These are phyloP conservation scores for Leishmania braziliensis DNA, from an alignment of 208 protist genomes.

Conservation along the genomic window DNA sequence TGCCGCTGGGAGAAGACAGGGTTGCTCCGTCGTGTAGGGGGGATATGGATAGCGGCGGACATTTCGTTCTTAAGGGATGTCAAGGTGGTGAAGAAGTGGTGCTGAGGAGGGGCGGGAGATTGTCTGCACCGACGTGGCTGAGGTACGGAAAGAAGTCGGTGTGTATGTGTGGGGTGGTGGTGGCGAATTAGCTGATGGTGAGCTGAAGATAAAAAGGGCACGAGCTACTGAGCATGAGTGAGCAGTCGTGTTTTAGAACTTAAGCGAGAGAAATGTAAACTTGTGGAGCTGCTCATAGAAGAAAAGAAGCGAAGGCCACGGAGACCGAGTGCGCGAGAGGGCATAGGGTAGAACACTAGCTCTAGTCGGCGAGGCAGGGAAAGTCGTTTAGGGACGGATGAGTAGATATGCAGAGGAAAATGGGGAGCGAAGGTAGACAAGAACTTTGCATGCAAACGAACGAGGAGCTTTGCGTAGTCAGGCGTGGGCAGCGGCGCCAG, in stretches of 20 bases:
- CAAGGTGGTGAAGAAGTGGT: not conserved
- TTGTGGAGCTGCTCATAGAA: not conserved
- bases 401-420: not conserved
- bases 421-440: not conserved
- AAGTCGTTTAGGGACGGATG: not conserved
- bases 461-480: not conserved
- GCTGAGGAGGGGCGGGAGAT: not conserved
- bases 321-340: not conserved
- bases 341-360: not conserved
- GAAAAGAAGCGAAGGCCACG: too few species aligned
- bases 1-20: conserved; percentile 4
- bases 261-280: not conserved
- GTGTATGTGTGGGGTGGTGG: too few species aligned
- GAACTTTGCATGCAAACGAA: not conserved
- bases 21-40: conserved; percentile 5
- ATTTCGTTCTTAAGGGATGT: not conserved
- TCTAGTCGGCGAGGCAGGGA: not conserved
- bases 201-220: not conserved
- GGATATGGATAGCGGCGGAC: conserved; percentile 15
- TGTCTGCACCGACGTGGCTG: not conserved
- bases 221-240: not conserved
- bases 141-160: not conserved
- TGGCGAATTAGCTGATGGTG: not conserved
- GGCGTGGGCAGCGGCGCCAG: too few species aligned
- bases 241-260: not conserved